Conservation (phyloP, 345 rosid species). For the Eucalyptus camaldulensis region DNA sequence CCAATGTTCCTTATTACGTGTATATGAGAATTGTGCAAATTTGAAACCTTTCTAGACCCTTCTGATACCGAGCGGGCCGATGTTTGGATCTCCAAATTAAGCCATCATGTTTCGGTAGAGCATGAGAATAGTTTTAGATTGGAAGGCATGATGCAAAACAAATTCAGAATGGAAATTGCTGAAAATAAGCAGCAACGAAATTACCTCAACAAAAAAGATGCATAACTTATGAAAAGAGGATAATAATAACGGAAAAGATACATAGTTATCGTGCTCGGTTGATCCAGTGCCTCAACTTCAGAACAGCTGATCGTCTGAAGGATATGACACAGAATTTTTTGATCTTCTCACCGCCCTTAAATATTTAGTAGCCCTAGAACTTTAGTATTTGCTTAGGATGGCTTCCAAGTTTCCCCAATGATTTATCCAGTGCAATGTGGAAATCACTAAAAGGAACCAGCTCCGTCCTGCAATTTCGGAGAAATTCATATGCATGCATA, state of each 20-base stretch:
- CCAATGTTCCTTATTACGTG: not conserved
- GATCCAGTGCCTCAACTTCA: not conserved
- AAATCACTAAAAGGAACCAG: constrained; percentile 56
- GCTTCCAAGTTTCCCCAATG: constrained; percentile 71
- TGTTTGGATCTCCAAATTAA: not conserved
- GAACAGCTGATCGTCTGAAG: not conserved
- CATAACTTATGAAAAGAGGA: no score
- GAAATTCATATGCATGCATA: not conserved
- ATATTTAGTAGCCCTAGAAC: not conserved
- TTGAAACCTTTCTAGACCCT: not conserved
- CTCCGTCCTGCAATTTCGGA: constrained; percentile 42
- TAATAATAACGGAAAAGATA: not conserved
- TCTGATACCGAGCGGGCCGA: not conserved
- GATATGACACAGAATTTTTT: not conserved
- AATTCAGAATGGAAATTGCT: not conserved
- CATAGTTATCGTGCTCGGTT: not conserved
- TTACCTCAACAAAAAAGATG: not conserved
- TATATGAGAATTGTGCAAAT: not conserved
- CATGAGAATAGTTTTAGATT: not conserved
- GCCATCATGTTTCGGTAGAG: not conserved
- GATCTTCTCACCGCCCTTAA: not conserved
- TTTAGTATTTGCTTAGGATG: constrained; percentile 77
- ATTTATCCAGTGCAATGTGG: constrained; percentile 52
- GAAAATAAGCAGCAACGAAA: not conserved
- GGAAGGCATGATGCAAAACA: not conserved